Percentiles rank a stretch among this genome's conserved stretches.
phyloP scores from a whole-genome alignment of 371 early-diverging fungal genomes.

The Mortierella polycephala region DNA sequence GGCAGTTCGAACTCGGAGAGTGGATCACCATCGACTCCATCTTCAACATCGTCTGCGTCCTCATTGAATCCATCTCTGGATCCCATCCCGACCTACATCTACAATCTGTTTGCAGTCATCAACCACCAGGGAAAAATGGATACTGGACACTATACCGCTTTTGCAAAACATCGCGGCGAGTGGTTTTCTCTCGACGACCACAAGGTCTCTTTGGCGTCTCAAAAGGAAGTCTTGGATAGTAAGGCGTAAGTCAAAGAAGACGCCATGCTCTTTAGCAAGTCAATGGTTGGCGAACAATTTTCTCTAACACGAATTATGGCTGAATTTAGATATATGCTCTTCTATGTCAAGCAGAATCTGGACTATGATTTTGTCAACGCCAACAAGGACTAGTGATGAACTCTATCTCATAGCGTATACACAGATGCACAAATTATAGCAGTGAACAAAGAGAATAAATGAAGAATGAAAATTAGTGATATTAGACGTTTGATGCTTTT shows the following conservation, averaged over 20 bases:
- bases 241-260: conserved; percentile 70
- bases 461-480: background rate
- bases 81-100: conserved; percentile 75
- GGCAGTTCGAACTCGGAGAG: conserved; percentile 26
- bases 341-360: conserved; percentile 79
- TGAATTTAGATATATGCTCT: conserved; percentile 84
- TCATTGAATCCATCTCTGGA: conserved; percentile 23
- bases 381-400: conserved; percentile 17
- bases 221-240: conserved; percentile 80
- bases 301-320: background rate
- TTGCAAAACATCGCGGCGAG: conserved; percentile 80
- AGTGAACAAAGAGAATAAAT: background rate
- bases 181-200: conserved; percentile 96
- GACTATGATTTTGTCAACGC: conserved; percentile 62
- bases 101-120: conserved; percentile 90
- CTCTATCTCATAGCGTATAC: background rate
- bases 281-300: background rate
- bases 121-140: conserved; percentile 92
- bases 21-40: conserved; percentile 30
- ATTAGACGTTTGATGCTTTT: no score
- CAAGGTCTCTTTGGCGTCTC: conserved; percentile 74
- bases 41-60: conserved; percentile 21
- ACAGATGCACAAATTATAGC: background rate
- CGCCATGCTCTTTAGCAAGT: background rate
- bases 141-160: conserved; percentile 95